Evolutionary conservation across 1,284 basidiomycete genomes (phyloP), one percentile per base, ranked within the genome.

Genomic region (Cryptococcus deneoformans): DNA sequence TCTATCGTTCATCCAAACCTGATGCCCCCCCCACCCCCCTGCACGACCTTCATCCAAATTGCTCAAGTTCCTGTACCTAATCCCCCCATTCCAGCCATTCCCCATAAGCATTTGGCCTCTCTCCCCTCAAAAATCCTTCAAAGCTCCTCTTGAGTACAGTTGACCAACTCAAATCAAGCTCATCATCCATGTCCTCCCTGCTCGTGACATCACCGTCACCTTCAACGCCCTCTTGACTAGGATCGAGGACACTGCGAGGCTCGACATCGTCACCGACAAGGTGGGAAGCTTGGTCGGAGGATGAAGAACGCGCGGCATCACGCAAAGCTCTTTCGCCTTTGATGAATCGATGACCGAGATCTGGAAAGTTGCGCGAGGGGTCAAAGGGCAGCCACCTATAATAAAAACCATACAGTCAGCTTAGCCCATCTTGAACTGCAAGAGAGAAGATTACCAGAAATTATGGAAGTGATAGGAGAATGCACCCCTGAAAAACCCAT

Each of bases 361-460:
- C 93, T 8, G 93, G 93, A 84, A 86, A 96, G 73, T 95, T 92
- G 16, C 92, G 86, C 7, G 84, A 79, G 1, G 88, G 83, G 74
- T 97, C 93, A 67, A 96, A 94, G 2, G 92, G 89, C 60, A 89
- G 86, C 92, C 93, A 95, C 90, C 91, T 93, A 62, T n/a, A 56
- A 16, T 2, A 14, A 46, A 29, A 29, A 29, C 29, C 29, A 29
- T 29, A 29, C 3, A 29, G 29, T 46, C 20, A 11, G 39, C 12
- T 54, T 29, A 54, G 52, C 16, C 9, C 20, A 49, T 10, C 10
- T 34, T 11, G 24, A 49, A 10, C 1, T 34, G 1, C 93, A 92
- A 24, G 12, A 36, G 14, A 36, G 46, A 16, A 45, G 67, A 69
- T 57, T 45, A 87, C 88, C 88, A 89, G 71, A 85, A 89, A 70